phyloP scores from a whole-genome alignment of 208 protist species.

The Porcisia hertigi region DNA sequence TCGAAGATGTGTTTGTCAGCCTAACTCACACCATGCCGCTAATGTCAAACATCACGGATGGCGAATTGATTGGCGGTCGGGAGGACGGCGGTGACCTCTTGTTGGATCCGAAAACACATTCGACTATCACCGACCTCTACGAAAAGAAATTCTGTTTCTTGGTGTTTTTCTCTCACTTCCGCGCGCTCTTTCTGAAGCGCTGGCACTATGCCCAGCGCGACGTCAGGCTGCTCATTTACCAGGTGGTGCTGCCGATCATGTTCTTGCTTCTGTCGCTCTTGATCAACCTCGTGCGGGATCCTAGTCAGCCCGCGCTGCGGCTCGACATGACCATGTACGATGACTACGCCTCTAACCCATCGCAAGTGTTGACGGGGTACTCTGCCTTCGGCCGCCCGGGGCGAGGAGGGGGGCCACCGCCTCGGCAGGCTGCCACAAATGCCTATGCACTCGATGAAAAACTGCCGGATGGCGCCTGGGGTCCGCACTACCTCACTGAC shows the following conservation, averaged over 20 bases:
- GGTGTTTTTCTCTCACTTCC: slow-evolving; percentile 68
- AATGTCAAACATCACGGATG: slow-evolving; percentile 8
- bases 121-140: slow-evolving; percentile 16
- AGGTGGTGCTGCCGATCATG: slow-evolving; percentile 73
- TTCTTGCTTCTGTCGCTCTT: slow-evolving; percentile 79
- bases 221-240: slow-evolving; percentile 64
- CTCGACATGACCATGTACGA: slow-evolving; percentile 77
- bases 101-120: neutral
- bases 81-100: slow-evolving; percentile 4
- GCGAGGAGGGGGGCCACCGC: slow-evolving; percentile 3
- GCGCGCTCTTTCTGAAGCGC: slow-evolving; percentile 76
- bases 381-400: slow-evolving; percentile 11
- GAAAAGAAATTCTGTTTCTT: slow-evolving; percentile 13
- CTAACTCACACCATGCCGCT: slow-evolving; percentile 30
- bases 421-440: slow-evolving; percentile 21
- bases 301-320: slow-evolving; percentile 47
- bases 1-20: slow-evolving; percentile 85
- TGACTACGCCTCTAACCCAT: slow-evolving; percentile 43
- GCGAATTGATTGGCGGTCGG: slow-evolving; percentile 12
- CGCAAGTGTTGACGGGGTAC: slow-evolving; percentile 46
- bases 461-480: slow-evolving; percentile 27
- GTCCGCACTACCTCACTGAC: slow-evolving; percentile 31
- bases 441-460: slow-evolving; percentile 28
- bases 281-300: slow-evolving; percentile 58
- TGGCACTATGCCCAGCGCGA: slow-evolving; percentile 78